These are phyloP conservation scores for Anaeramoeba flamelloides DNA, from an alignment of 78 protist species.

Conservation along the genomic window DNA sequence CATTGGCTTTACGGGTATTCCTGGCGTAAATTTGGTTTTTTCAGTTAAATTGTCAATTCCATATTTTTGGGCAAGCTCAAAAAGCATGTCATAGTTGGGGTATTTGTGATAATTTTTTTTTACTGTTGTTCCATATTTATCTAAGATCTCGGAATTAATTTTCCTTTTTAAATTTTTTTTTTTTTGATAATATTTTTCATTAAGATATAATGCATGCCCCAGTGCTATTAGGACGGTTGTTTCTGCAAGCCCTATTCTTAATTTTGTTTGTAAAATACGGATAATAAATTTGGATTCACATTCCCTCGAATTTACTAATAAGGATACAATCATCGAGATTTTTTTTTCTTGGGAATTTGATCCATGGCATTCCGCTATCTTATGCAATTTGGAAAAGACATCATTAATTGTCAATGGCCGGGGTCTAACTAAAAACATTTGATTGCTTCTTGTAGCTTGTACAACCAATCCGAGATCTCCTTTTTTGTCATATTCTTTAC, in stretches of 20 bases:
- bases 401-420: background rate
- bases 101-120: background rate
- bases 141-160: background rate
- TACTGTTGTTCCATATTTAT: background rate
- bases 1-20: constrained; percentile 86
- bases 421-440: background rate
- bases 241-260: constrained; percentile 84
- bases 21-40: background rate
- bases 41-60: background rate
- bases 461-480: background rate
- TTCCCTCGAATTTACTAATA: background rate
- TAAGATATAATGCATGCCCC: constrained; percentile 46
- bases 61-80: background rate
- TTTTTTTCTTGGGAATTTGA: background rate
- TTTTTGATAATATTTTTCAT: too few relatives aligned
- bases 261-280: constrained; percentile 50
- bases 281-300: constrained; percentile 16
- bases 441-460: background rate
- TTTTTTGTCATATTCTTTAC: background rate
- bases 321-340: background rate
- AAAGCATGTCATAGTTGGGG: background rate
- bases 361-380: background rate
- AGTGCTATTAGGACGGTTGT: constrained; percentile 69
- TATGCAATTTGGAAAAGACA: background rate
- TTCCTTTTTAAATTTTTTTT: background rate